Conservation (phyloP, 306 rosid genomes). For the Castanospermum australe region DNA sequence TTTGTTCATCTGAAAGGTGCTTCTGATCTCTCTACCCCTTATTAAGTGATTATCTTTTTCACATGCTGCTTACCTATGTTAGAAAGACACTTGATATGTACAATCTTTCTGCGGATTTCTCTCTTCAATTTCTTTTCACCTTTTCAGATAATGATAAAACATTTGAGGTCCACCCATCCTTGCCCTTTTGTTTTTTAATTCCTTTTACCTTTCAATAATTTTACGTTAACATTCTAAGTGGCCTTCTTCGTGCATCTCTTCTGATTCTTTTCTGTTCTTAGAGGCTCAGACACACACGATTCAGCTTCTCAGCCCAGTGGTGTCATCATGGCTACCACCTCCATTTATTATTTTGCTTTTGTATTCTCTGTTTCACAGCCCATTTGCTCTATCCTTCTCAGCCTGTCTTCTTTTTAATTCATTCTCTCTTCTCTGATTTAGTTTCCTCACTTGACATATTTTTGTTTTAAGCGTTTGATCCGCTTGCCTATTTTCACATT, state of each 20-base stretch:
- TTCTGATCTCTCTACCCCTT: slow-evolving; percentile 6
- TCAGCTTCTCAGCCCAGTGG: no score
- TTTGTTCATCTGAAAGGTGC: slow-evolving; percentile 81
- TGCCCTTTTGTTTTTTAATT: background rate
- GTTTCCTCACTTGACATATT: no score
- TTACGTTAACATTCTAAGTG: background rate
- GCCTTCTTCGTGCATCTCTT: background rate
- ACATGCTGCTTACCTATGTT: slow-evolving; percentile 7
- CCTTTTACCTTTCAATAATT: background rate
- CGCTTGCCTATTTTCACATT: no score
- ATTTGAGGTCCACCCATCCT: background rate
- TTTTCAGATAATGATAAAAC: background rate
- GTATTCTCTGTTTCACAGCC: no score
- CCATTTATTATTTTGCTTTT: no score
- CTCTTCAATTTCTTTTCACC: background rate
- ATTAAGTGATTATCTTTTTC: slow-evolving; percentile 4
- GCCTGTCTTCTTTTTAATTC: no score
- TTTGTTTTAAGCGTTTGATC: no score
- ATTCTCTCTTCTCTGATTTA: no score
- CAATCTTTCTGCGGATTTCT: background rate
- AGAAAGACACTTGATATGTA: slow-evolving; percentile 2
- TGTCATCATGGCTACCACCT: no score
- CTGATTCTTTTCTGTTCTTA: no score
- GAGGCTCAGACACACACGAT: no score
- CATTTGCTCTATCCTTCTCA: no score